Percentiles rank a stretch among this genome's conserved stretches.
Evolutionary conservation across 139 green algal species (phyloP).

Genomic region (Dunaliella primolecta): DNA sequence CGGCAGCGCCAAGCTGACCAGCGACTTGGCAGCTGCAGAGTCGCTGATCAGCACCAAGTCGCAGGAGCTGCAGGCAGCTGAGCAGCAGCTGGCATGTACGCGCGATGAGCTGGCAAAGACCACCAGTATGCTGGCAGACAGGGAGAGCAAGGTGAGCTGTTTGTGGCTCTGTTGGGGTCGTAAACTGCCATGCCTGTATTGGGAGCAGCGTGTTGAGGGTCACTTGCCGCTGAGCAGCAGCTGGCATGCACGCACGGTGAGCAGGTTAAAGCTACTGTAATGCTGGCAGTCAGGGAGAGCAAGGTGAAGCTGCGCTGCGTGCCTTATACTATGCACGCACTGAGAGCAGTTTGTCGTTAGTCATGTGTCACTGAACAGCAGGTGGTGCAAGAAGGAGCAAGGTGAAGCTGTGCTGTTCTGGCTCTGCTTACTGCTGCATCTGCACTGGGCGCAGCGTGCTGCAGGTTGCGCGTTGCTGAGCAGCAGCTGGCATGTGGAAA

Average conservation of each 20-base stretch:
- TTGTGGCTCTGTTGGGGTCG: not conserved
- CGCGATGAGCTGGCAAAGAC: slow-evolving; percentile 23
- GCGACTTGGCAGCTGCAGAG: slow-evolving; percentile 20
- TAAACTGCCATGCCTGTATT: not conserved
- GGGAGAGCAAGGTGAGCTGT: slow-evolving; percentile 33
- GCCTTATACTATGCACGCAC: not conserved
- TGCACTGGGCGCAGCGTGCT: no score
- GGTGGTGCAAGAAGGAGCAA: no score
- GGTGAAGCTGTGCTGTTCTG: no score
- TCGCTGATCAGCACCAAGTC: not conserved
- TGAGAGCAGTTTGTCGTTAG: no score
- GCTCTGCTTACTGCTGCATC: no score
- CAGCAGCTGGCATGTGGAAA: no score
- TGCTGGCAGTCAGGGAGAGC: slow-evolving; percentile 24
- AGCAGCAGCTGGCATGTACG: slow-evolving; percentile 19
- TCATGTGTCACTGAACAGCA: not conserved
- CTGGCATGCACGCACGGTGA: slow-evolving; percentile 15
- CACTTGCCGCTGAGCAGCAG: not conserved
- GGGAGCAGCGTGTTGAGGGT: no score
- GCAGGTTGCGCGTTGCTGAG: no score
- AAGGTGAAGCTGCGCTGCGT: slow-evolving; percentile 27
- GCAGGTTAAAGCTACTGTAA: slow-evolving; percentile 9
- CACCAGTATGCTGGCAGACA: slow-evolving; percentile 18
- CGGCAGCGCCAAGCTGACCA: slow-evolving; percentile 23
- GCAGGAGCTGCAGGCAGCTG: not conserved